Conservation (phyloP, 192 early-diverging fungal genomes). For the Glomus cerebriforme region DNA sequence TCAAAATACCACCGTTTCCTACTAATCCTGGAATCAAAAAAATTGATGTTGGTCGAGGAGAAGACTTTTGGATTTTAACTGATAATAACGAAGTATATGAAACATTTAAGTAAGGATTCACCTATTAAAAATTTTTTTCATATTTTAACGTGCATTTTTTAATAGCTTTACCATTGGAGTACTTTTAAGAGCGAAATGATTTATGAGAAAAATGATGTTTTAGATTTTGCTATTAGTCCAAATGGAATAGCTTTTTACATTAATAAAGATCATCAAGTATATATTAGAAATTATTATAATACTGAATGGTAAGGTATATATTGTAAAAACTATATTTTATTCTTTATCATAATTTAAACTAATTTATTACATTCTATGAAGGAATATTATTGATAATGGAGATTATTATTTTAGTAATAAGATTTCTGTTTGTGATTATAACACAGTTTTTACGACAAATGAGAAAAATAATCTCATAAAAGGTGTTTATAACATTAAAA, state of each 20-base stretch:
- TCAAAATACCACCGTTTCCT: not conserved
- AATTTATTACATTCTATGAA: not conserved
- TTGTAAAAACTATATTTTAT: not conserved
- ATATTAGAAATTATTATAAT: not conserved
- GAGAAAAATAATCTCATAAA: not conserved
- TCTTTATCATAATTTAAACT: not conserved
- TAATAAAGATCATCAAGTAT: not conserved
- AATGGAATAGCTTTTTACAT: not conserved
- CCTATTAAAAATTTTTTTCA: not conserved
- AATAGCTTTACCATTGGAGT: not conserved
- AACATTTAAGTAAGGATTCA: too few relatives aligned
- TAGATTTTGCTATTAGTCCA: not conserved
- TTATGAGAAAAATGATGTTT: not conserved
- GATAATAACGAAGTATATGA: not conserved
- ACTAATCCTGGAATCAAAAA: too few relatives aligned
- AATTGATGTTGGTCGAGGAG: not conserved
- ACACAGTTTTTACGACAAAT: not conserved
- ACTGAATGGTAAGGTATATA: not conserved
- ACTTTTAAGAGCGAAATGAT: not conserved
- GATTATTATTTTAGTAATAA: not conserved
- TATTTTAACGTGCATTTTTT: not conserved
- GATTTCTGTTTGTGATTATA: not conserved
- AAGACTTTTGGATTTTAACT: not conserved
- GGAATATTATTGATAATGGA: not conserved
- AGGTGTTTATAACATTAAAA: too few relatives aligned